Conservation (phyloP, 305 asterid species). For the Rubia tinctorum region DNA sequence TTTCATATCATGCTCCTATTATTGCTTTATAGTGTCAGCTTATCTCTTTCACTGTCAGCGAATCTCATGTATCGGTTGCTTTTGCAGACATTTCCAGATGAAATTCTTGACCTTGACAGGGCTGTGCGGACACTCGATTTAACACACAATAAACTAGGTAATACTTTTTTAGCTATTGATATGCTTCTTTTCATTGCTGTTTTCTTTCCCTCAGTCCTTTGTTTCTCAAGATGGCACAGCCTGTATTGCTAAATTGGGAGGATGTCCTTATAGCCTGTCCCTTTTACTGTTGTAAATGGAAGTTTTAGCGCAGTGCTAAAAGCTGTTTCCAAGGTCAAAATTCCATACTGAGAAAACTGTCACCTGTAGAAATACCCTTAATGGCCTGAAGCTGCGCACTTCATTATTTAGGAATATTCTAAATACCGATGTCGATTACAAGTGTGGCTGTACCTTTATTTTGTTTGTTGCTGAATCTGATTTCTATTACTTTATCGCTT, state of each 20-base stretch:
- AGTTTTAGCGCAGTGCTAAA: neutral
- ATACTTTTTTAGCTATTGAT: slow-evolving; percentile 22
- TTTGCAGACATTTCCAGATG: slow-evolving; percentile 82
- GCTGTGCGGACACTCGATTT: slow-evolving; percentile 92
- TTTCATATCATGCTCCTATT: neutral
- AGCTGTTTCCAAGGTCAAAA: neutral
- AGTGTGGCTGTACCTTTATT: neutral
- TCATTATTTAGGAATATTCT: neutral
- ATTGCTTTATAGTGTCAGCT: neutral
- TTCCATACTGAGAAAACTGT: neutral
- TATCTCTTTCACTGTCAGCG: neutral
- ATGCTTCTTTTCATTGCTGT: slow-evolving; percentile 9
- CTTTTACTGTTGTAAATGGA: neutral
- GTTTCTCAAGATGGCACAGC: neutral
- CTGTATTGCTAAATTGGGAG: neutral
- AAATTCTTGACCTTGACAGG: slow-evolving; percentile 73
- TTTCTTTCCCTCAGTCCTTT: neutral
- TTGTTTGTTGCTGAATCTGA: slow-evolving; percentile 21
- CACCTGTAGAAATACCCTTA: neutral
- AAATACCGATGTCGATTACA: neutral
- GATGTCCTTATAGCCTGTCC: neutral
- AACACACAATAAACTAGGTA: slow-evolving; percentile 79
- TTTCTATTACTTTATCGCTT: slow-evolving; percentile 11
- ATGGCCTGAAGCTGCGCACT: neutral
- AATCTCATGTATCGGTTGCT: slow-evolving; percentile 9